Percentiles rank a stretch among this genome's conserved stretches.
Evolutionary conservation across 106 monocot species (phyloP).

Genomic region (Platanthera zijinensis): DNA sequence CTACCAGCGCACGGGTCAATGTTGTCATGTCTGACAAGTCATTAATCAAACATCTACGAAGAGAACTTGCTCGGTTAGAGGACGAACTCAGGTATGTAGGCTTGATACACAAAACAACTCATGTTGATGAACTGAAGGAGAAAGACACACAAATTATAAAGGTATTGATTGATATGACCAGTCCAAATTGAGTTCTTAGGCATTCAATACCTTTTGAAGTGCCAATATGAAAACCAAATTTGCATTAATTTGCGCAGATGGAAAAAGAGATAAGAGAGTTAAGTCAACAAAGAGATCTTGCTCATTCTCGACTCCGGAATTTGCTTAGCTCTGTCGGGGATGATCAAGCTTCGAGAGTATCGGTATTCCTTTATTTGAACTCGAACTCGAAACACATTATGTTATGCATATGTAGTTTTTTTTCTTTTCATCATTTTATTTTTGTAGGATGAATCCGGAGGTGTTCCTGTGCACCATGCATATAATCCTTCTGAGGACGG

Average conservation of each 20-base stretch:
- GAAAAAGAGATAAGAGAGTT: conserved; percentile 81
- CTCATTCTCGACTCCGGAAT: conserved; percentile 71
- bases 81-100: conserved; percentile 54
- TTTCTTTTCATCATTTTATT: neutral
- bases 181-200: neutral
- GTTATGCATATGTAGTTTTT: neutral
- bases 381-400: neutral
- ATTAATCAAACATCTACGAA: conserved; percentile 72
- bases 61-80: conserved; percentile 75
- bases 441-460: conserved; percentile 1
- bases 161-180: conserved; percentile 23
- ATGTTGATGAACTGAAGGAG: conserved; percentile 50
- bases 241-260: conserved; percentile 37
- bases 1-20: conserved; percentile 52
- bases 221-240: neutral
- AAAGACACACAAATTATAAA: conserved; percentile 71
- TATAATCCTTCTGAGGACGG: neutral
- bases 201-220: neutral
- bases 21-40: conserved; percentile 91
- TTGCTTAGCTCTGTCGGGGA: conserved; percentile 48
- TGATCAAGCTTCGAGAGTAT: conserved; percentile 41
- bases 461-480: neutral
- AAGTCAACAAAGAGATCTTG: conserved; percentile 72
- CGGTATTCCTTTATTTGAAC: conserved; percentile 21
- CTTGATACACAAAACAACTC: conserved; percentile 12